Base-by-base conservation (phyloP, 192 early-diverging fungal genomes). In the Dimargaris cristalligena region DNA sequence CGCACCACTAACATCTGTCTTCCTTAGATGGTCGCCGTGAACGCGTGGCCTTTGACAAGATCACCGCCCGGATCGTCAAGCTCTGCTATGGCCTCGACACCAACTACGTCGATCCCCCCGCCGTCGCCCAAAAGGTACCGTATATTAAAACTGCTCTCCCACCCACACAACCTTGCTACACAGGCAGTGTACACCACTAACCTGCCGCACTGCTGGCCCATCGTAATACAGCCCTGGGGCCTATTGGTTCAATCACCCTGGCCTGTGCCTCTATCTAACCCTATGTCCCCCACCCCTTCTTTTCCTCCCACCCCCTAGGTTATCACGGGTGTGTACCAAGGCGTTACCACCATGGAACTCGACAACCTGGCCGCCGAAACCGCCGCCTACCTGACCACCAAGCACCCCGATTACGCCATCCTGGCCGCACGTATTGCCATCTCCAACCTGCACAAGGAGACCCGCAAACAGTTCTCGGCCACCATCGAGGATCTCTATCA, bases 281-380 rank as follows among this genome's bases (percentile, higher is more conserved):
- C n/a, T n/a, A n/a, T n/a, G n/a, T n/a, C n/a, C n/a, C n/a, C n/a
- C n/a, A n/a, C n/a, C n/a, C n/a, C n/a, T n/a, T n/a, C n/a, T n/a
- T n/a, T n/a, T n/a, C n/a, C n/a, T n/a, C n/a, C n/a, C n/a, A n/a
- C n/a, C n/a, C n/a, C n/a, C n/a, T n/a, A n/a, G n/a, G 90, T 93
- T 55, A 86, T 97, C 59, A 74, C 70, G 62, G 94, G 94, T 38
- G 90, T 97, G 63, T 97, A 94, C 77, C 88, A 93, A 69, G 94
- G 94, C 52, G 92, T 97, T 61, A 91, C 92, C 2, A 97, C 94
- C 0, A 82, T 92, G 23, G 92, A 94, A 70, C 78, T 97, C 45
- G 94, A 97, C 75, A 97, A 93, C 74, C 80, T 97, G 34, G 91
- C 92, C 18, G 91, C 94, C 57, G 94, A 97, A 67, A 97, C 92